Percentiles rank a stretch among this genome's conserved stretches.
Conservation (phyloP, 2,329 filamentous ascomycete species). For the Aphanocladium album region DNA sequence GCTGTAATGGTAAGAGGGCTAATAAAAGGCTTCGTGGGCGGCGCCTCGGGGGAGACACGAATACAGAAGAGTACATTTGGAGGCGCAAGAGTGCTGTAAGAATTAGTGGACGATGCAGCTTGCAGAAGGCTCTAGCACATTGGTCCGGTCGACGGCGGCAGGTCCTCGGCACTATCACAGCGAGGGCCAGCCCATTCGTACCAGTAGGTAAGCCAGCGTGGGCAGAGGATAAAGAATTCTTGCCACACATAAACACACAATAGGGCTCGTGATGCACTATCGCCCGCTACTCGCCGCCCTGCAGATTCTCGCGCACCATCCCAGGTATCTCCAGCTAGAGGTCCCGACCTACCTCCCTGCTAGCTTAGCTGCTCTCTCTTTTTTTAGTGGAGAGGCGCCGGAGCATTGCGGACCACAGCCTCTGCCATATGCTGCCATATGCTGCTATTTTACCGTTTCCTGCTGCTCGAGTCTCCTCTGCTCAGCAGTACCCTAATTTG, state of each 20-base stretch:
- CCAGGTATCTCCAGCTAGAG: constrained; percentile 9
- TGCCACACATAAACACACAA: not conserved
- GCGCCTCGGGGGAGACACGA: not conserved
- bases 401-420: constrained; percentile 7
- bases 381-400: not conserved
- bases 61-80: not conserved
- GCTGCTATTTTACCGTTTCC: not conserved
- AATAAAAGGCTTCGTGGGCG: not conserved
- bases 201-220: too few species aligned
- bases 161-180: not conserved
- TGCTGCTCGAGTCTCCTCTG: not conserved
- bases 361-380: not conserved
- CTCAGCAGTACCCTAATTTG: constrained; percentile 2
- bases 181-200: too few species aligned
- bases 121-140: not conserved
- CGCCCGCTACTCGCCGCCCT: not conserved
- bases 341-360: too few species aligned
- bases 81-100: not conserved
- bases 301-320: not conserved
- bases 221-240: constrained; percentile 9
- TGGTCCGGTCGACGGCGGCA: too few species aligned
- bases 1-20: not conserved
- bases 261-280: constrained; percentile 2
- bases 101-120: not conserved
- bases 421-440: not conserved